Percentiles rank a stretch among this genome's conserved stretches.
These are phyloP conservation scores for Magnolia officinalis DNA, from an alignment of 164 flowering plant species.

Conservation along the genomic window DNA sequence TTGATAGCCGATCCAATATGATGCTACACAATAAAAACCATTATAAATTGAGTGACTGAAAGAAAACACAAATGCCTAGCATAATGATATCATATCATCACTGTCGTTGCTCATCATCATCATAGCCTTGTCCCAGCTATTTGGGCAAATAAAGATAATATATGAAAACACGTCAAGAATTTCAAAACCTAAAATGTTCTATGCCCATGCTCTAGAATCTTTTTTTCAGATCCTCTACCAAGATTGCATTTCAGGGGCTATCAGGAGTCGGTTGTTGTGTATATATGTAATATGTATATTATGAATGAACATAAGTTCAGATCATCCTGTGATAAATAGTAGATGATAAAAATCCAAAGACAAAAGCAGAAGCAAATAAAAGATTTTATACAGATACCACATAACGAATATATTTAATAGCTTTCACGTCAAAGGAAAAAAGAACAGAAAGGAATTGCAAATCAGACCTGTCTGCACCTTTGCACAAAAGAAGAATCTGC, in stretches of 20 bases:
- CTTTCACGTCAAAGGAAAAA: background rate
- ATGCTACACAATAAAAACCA: slow-evolving; percentile 52
- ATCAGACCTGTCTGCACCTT: slow-evolving; percentile 98
- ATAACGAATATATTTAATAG: background rate
- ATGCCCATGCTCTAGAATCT: background rate
- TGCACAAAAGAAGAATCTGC: slow-evolving; percentile 78
- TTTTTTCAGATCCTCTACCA: background rate
- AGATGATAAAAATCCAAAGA: background rate
- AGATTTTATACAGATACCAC: background rate
- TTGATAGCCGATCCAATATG: slow-evolving; percentile 79
- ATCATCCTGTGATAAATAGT: background rate
- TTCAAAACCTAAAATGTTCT: background rate
- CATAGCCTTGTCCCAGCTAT: background rate
- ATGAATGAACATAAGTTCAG: background rate
- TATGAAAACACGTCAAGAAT: background rate
- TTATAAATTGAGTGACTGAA: background rate
- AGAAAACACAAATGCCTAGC: background rate
- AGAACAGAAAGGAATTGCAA: slow-evolving; percentile 8
- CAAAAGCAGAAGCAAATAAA: background rate
- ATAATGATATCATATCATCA: background rate
- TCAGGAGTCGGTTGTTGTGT: background rate
- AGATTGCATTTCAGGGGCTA: background rate
- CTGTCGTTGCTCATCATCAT: background rate
- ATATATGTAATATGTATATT: background rate
- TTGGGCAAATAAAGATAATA: background rate